Evolutionary conservation across 176 grass and related monocot species (phyloP), one percentile per base, ranked within the genome.

Genomic region (Guadua angustifolia): DNA sequence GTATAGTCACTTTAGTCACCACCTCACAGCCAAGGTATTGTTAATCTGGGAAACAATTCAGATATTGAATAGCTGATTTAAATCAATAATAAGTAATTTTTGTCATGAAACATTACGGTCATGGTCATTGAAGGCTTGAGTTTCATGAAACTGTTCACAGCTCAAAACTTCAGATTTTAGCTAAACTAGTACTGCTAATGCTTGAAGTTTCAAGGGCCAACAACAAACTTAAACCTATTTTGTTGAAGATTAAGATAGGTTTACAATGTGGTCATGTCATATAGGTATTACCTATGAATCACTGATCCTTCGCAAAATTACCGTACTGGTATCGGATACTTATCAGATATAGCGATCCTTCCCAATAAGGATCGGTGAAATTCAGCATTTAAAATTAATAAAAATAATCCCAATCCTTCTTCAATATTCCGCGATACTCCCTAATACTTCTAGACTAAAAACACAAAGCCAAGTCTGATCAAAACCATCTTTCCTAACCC

Each of bases 201-300:
- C 59, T 76, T 61, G n/a, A 50, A 62, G 51, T 52, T 79, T 87
- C 40, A 77, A 50, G 42, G 67, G 49, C 17, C 9, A 17, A 81
- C 16, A 14, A 21, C 12, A 9, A 61, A 60, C 51, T 85, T 19
- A 7, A 71, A 71, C 43, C 29, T 46, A 57, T 62, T 65, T 73
- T 45, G 25, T 45, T 71, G 51, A 42, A 43, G 1, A 44, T 59
- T 36, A 35, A 49, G 24, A 59, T 61, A 51, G 24, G 6, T 33
- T n/a, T 61, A 22, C 60, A 66, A 33, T 49, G 32, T 73, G 11
- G 68, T 44, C 66, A 77, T 77, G 73, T n/a, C 44, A 73, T 46
- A 35, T 32, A 76, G 17, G 22, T 14, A 35, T 29, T 1, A 29
- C 29, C 29, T 29, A 29, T 29, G 29, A 29, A 29, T 29, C 29